A percentile compares a stretch with the other conserved stretches of the same genome.
Conservation (phyloP, 179 eudicot species). For the Vitellaria paradoxa region DNA sequence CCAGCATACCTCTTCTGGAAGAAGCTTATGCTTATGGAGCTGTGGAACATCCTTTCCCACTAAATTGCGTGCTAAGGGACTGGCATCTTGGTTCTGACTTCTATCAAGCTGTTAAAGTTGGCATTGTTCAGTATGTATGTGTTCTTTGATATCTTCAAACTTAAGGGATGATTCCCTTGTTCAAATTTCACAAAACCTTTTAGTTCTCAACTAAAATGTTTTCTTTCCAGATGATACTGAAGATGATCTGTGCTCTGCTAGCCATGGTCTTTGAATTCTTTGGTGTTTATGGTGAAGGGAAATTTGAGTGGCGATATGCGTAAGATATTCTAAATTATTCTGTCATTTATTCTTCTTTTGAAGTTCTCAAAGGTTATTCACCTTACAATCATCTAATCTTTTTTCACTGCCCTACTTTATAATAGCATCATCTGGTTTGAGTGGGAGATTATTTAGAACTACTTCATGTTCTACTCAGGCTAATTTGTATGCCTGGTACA, state of each 20-base stretch:
- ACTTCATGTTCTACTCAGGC: no score
- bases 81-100: slow-evolving; percentile 95
- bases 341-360: not conserved
- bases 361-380: not conserved
- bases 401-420: not conserved
- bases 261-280: slow-evolving; percentile 74
- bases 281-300: slow-evolving; percentile 92
- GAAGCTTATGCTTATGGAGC: slow-evolving; percentile 80
- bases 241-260: slow-evolving; percentile 82
- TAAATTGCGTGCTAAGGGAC: slow-evolving; percentile 64
- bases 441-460: not conserved
- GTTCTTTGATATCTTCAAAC: slow-evolving; percentile 9
- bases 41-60: slow-evolving; percentile 94
- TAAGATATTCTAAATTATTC: slow-evolving; percentile 36
- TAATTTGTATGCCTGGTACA: no score
- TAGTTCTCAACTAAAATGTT: slow-evolving; percentile 5
- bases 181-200: slow-evolving; percentile 3
- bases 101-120: slow-evolving; percentile 93
- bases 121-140: slow-evolving; percentile 96
- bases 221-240: slow-evolving; percentile 78
- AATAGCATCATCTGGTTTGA: not conserved
- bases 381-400: not conserved
- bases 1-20: slow-evolving; percentile 82
- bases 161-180: not conserved
- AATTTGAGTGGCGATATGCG: slow-evolving; percentile 92